Conservation (phyloP, 2,329 filamentous ascomycete genomes). For the Fusarium begoniae region DNA sequence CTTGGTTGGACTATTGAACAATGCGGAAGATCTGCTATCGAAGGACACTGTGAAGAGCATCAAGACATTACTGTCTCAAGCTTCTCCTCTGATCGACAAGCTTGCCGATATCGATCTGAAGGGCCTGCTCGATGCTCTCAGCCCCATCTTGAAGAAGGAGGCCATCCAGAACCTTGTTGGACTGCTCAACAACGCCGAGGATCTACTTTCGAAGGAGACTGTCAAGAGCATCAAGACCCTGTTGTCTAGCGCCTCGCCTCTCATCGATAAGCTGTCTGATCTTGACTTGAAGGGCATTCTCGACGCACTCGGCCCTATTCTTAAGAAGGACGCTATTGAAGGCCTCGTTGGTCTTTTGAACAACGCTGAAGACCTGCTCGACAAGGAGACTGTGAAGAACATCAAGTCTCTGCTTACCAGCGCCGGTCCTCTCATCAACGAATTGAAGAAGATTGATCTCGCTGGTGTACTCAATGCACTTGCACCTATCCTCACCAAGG, state of each 20-base stretch:
- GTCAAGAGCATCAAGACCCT: constrained; percentile 31
- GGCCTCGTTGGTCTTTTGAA: constrained; percentile 40
- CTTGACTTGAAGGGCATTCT: constrained; percentile 49
- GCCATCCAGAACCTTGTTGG: constrained; percentile 41
- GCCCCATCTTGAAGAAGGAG: constrained; percentile 48
- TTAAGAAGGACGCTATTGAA: constrained; percentile 41
- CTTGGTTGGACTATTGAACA: constrained; percentile 38
- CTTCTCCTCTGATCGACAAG: constrained; percentile 25
- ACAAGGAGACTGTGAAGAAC: constrained; percentile 36
- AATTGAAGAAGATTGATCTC: constrained; percentile 47
- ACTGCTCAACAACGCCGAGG: constrained; percentile 47
- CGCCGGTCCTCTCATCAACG: constrained; percentile 46
- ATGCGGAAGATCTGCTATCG: constrained; percentile 36
- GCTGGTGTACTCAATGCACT: constrained; percentile 43
- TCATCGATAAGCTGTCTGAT: constrained; percentile 42
- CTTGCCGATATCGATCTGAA: constrained; percentile 48
- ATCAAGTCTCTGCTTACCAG: constrained; percentile 38
- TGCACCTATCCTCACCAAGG: constrained; percentile 41
- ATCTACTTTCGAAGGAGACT: constrained; percentile 31
- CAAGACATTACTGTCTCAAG: constrained; percentile 24
- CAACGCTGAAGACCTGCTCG: constrained; percentile 39
- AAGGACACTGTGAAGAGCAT: constrained; percentile 37
- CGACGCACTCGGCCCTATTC: constrained; percentile 36
- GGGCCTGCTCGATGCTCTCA: constrained; percentile 44
- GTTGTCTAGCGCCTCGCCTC: constrained; percentile 33